Evolutionary conservation across 2,329 filamentous ascomycete species (phyloP).

Genomic region (Colletotrichum sp.): DNA sequence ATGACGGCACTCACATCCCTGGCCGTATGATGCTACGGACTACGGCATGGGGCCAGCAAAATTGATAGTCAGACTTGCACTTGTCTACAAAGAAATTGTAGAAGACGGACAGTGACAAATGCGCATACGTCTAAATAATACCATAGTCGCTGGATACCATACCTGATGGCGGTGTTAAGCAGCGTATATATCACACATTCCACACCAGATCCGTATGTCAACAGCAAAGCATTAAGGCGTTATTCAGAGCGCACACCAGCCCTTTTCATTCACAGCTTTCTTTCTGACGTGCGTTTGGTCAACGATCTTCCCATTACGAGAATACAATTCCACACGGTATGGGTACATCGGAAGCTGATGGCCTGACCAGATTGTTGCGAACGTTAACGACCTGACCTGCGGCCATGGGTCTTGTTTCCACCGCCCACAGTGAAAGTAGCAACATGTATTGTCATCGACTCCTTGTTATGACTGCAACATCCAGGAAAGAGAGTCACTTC

Average conservation of each 20-base stretch:
- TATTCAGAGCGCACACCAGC: not conserved
- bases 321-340: not conserved
- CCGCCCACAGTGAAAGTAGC: accelerated
- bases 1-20: accelerated
- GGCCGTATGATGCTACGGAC: not conserved
- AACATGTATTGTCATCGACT: not conserved
- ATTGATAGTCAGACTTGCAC: accelerated
- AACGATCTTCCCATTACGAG: not conserved
- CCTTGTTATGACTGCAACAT: not conserved
- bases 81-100: accelerated
- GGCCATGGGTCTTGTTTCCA: accelerated
- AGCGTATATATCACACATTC: too few species aligned
- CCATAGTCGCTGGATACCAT: too few species aligned
- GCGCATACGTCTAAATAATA: not conserved
- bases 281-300: not conserved
- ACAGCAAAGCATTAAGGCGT: not conserved
- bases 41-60: not conserved
- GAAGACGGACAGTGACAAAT: not conserved
- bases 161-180: too few species aligned
- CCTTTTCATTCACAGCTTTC: not conserved
- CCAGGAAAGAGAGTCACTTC: not conserved
- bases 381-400: not conserved
- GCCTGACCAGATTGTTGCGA: accelerated
- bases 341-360: accelerated
- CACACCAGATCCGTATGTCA: not conserved